Percentiles rank a stretch among this genome's conserved stretches.
Evolutionary conservation across 192 early-diverging fungal genomes (phyloP).

Genomic region (Backusella australiensis): DNA sequence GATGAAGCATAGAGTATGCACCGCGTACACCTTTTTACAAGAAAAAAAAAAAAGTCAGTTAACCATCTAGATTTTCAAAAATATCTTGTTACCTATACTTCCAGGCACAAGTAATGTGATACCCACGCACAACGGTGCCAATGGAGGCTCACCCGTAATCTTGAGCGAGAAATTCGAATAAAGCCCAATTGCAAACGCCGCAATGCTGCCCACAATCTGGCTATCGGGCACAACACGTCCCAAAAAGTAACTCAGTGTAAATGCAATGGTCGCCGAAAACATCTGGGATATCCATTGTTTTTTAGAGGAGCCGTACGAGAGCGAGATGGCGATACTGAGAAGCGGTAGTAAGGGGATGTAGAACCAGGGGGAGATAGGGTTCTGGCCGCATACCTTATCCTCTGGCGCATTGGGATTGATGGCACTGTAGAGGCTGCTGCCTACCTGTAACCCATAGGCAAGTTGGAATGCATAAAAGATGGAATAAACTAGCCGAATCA

Average conservation of each 20-base stretch:
- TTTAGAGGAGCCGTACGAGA: constrained; percentile 59
- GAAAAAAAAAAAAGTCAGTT: background rate
- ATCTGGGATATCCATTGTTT: constrained; percentile 28
- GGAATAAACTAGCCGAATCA: constrained; percentile 39
- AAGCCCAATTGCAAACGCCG: constrained; percentile 31
- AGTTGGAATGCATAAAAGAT: constrained; percentile 76
- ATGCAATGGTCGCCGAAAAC: constrained; percentile 17
- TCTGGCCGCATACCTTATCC: background rate
- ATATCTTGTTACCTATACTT: constrained; percentile 37
- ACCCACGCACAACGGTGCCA: constrained; percentile 80
- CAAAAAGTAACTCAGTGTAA: constrained; percentile 18
- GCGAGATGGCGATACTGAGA: constrained; percentile 47
- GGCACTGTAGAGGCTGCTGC: constrained; percentile 28
- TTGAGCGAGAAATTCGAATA: constrained; percentile 34
- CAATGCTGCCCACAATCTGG: constrained; percentile 26
- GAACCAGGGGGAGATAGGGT: constrained; percentile 31
- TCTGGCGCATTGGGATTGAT: constrained; percentile 26
- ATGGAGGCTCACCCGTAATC: constrained; percentile 36
- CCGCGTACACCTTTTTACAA: constrained; percentile 21
- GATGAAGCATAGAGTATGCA: constrained; percentile 26
- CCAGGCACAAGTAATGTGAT: constrained; percentile 84
- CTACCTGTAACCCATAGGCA: constrained; percentile 68
- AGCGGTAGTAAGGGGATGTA: constrained; percentile 45
- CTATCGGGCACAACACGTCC: constrained; percentile 18
- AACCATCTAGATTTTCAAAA: background rate